Evolutionary conservation across 192 early-diverging fungal genomes (phyloP), one percentile per base, ranked within the genome.

Genomic region (Dispira parvispora): DNA sequence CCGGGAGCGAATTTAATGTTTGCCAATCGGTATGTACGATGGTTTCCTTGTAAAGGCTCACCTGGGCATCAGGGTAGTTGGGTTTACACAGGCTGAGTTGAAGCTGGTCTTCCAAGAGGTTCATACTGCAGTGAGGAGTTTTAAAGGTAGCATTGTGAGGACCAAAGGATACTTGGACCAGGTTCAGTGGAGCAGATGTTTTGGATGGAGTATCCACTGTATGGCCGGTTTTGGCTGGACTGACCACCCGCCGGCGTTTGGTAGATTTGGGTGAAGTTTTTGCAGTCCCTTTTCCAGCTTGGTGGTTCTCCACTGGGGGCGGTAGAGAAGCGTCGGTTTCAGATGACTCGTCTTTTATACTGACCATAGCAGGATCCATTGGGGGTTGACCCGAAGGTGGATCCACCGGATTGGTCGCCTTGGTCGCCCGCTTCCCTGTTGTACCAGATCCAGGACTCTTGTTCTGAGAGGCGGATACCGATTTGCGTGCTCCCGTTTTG

Each of bases 21-120:
- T 25, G 21, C 21, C 21, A 55, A 14, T 13, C 1, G 21, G 18
- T 21, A 12, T 13, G 25, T 25, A 27, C 58, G 42, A 61, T 61
- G 43, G 58, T 61, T 44, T 61, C 58, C 58, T 61, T 61, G 58
- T 45, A 61, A 14, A 61, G n/a, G 42, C 58, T 61, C 10, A 61
- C 58, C 8, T 16, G 43, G 32, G 58, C 45, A 3, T 43, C 38
- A 5, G 58, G 42, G 58, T 18, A 32, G 5, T 44, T 20, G 43
- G 38, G 38, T 43, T 61, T 38, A 14, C 14, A 11, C 28, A 61
- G 25, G 38, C n/a, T 12, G 13, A 61, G n/a, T 11, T 25, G n/a
- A 6, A 61, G 16, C 12, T 43, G 58, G 18, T 61, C 58, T 5
- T 14, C 38, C 4, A 8, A 20, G 43, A 44, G 5, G 38, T 42